A percentile compares a stretch with the other conserved stretches of the same genome.
Conservation (phyloP, 495 filamentous ascomycete species). For the Aspergillus indologenus region DNA sequence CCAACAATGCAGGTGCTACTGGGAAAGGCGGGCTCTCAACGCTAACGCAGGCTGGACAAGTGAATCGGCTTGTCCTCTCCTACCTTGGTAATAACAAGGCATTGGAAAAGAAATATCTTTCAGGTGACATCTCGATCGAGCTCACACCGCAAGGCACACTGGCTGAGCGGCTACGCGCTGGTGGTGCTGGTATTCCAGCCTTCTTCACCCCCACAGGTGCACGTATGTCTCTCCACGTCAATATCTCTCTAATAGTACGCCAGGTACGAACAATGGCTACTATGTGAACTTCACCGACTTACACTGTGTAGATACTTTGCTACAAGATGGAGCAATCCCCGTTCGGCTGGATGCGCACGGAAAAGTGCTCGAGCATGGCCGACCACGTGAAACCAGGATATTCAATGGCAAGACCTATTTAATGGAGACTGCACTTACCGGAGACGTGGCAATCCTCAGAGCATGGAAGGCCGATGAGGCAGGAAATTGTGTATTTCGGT, state of each 20-base stretch:
- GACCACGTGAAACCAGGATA: slow-evolving; percentile 75
- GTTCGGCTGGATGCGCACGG: slow-evolving; percentile 72
- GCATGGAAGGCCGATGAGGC: slow-evolving; percentile 84
- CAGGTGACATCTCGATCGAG: slow-evolving; percentile 78
- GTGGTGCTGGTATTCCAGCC: slow-evolving; percentile 83
- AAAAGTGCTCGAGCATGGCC: slow-evolving; percentile 64
- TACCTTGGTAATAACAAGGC: slow-evolving; percentile 90
- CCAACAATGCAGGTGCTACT: slow-evolving; percentile 86
- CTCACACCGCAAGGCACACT: slow-evolving; percentile 87
- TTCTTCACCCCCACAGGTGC: slow-evolving; percentile 88
- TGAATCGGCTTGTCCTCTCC: slow-evolving; percentile 78
- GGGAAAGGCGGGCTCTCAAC: slow-evolving; percentile 71
- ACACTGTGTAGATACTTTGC: slow-evolving; percentile 53
- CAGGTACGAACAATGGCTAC: too few species aligned
- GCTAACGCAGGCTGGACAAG: slow-evolving; percentile 71
- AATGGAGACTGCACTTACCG: slow-evolving; percentile 78
- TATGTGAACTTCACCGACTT: neutral
- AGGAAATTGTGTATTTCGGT: slow-evolving; percentile 88
- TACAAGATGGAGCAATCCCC: slow-evolving; percentile 82
- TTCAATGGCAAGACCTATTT: slow-evolving; percentile 84
- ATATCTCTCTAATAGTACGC: neutral
- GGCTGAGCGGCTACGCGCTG: slow-evolving; percentile 78
- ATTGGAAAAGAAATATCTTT: slow-evolving; percentile 80
- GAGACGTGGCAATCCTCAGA: slow-evolving; percentile 85
- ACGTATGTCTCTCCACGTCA: slow-evolving; percentile 39